Base-by-base conservation (phyloP, 139 green algal genomes). In the Marvania coccoides region DNA sequence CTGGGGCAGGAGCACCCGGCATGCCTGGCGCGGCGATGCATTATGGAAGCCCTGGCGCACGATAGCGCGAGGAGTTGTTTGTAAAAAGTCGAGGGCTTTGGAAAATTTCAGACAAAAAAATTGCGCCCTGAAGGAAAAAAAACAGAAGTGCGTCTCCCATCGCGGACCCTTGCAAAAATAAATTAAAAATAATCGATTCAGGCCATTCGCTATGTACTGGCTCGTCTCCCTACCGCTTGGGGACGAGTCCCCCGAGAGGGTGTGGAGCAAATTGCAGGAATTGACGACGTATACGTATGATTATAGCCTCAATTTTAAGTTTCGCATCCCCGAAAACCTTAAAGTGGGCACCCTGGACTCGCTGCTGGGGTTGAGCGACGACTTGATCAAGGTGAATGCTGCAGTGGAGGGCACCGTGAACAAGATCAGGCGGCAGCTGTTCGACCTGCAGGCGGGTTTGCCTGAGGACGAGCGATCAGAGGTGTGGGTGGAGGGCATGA, bases 321-420 rank as follows among this genome's bases (percentile, higher is more conserved):
- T 99, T 23, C 72, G 86, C 19, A 64, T 98, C 3, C 94, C 93
- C 3, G 88, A 95, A 36, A 47, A 23, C 29, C 82, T 98, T 45
- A 67, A 86, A 0, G 85, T 98, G 26, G 94, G 94, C 26, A 98
- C 93, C 2, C 80, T 99, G 19, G 94, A 99, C 72, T 90, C 84
- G 7, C 81, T 99, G 26, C 83, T 98, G 79, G 73, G 76, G 26
- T 83, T 97, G 6, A 91, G 80, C 46, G 94, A 99, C 67, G 93
- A 98, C 39, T 82, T 99, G 29, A 79, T 84, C 30, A 96, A 95
- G 73, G 85, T 87, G 4, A 87, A 84, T 58, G 63, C 68, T 1
- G 57, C 79, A 9, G 76, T 94, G 38, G 94, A 97, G 65, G 75
- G 68, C 7, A 87, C 93, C 2, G 87, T 96, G 2, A 80, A 83